A percentile compares a stretch with the other conserved stretches of the same genome.
phyloP scores from a whole-genome alignment of 1,139 yeast genomes.

The Zygoascus meyerae region DNA sequence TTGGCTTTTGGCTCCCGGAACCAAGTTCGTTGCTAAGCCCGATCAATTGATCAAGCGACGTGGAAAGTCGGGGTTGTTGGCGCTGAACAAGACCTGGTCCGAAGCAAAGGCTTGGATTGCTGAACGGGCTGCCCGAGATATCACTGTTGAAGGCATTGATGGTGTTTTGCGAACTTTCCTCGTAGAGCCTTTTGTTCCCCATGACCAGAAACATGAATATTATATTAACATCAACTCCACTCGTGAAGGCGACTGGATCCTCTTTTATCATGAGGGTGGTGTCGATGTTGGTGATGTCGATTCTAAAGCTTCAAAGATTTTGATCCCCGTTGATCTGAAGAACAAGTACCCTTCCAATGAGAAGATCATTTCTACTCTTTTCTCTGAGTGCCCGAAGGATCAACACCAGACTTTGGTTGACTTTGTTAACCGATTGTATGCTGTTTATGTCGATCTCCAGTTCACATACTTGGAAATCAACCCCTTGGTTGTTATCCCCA shows the following conservation, averaged over 20 bases:
- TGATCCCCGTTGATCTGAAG: slow-evolving; percentile 41
- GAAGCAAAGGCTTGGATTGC: slow-evolving; percentile 41
- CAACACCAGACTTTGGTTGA: slow-evolving; percentile 40
- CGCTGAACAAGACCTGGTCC: slow-evolving; percentile 42
- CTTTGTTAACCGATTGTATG: slow-evolving; percentile 43
- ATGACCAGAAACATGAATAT: slow-evolving; percentile 42
- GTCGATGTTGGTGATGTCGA: slow-evolving; percentile 46
- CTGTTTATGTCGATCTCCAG: slow-evolving; percentile 43
- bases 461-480: slow-evolving; percentile 45
- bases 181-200: slow-evolving; percentile 45
- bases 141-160: slow-evolving; percentile 38
- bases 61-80: slow-evolving; percentile 42
- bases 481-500: slow-evolving; percentile 42
- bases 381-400: slow-evolving; percentile 36
- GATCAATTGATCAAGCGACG: slow-evolving; percentile 45
- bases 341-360: slow-evolving; percentile 39
- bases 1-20: slow-evolving; percentile 37
- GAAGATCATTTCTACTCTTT: slow-evolving; percentile 31
- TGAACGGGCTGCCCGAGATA: slow-evolving; percentile 38
- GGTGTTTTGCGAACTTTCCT: slow-evolving; percentile 40
- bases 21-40: slow-evolving; percentile 43
- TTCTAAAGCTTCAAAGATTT: slow-evolving; percentile 41
- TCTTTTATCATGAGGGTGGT: slow-evolving; percentile 46
- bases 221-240: slow-evolving; percentile 45
- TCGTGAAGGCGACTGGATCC: slow-evolving; percentile 44